Evolutionary conservation across 495 filamentous ascomycete species (phyloP), one percentile per base, ranked within the genome.

Genomic region (Wilcoxina mikolae): DNA sequence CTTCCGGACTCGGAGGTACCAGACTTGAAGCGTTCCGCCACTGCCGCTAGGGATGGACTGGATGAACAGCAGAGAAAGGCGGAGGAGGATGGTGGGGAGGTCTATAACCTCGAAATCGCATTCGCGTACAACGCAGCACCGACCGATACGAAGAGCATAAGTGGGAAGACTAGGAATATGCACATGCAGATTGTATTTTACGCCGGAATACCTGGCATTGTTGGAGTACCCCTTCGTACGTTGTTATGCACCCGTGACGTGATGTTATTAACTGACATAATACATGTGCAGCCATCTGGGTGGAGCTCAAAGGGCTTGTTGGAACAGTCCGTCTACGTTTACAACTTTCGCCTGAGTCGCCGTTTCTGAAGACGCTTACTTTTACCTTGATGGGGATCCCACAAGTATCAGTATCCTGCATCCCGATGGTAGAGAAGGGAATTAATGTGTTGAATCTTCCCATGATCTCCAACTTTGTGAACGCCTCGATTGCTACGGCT

Each of bases 121-220:
- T 84, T 96, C 67, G 90, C 88, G 0, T 96, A 96, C 64, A 87
- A 95, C 62, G 87, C 90, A 3, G 78, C 79, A 58, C 87, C 89
- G 2, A 78, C 75, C n/a, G 69, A 72, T 12, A 54, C 59, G 0
- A 77, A 75, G 45, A 74, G 78, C 18, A 72, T 85, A 4, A 83
- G 84, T 4, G 79, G 81, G 18, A 94, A 85, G 64, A 87, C 87
- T 15, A 77, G 83, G 56, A 95, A 95, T 65, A 94, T 96, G 87
- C 88, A 94, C 61, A 83, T 87, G 80, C 83, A 94, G 60, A 67
- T 95, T 26, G 80, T 95, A 1, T 96, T 96, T 66, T 96, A 94
- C 60, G 72, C 94, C 9, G 90, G 90, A 44, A 74, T 94, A 59
- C 85, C 84, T 60, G 83, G 83, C 0, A 64, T 87, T 28, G 90